These are phyloP conservation scores for Globisporangium mamillatum DNA, from an alignment of 352 stramenopile species.

Conservation along the genomic window DNA sequence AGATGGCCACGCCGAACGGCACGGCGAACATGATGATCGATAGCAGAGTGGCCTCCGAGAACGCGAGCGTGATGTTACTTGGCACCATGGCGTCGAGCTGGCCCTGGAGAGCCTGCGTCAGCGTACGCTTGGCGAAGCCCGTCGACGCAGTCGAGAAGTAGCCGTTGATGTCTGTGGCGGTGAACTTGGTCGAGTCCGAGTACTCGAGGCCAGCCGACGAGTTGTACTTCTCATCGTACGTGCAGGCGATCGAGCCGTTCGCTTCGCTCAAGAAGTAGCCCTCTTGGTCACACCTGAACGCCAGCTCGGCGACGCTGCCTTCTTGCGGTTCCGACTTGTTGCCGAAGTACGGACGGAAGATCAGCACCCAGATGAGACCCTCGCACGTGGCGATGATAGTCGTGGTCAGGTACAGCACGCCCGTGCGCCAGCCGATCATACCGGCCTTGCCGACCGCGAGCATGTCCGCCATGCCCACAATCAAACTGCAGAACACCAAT, in stretches of 20 bases:
- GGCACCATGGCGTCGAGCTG: constrained; percentile 37
- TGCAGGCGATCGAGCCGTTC: constrained; percentile 10
- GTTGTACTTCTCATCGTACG: constrained; percentile 21
- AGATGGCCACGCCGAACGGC: constrained; percentile 33
- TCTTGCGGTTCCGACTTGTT: constrained; percentile 10
- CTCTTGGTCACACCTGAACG: constrained; percentile 16
- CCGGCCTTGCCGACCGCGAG: too few species aligned
- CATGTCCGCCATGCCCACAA: constrained; percentile 35
- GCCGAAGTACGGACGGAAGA: constrained; percentile 31
- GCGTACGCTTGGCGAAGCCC: constrained; percentile 15
- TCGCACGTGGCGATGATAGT: too few species aligned
- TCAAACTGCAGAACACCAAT: constrained; percentile 48
- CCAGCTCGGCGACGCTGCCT: not conserved
- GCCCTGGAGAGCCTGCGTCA: constrained; percentile 28
- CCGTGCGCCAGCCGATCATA: too few species aligned
- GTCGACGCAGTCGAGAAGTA: constrained; percentile 20
- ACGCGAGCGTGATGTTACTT: constrained; percentile 35
- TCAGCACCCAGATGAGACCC: constrained; percentile 27
- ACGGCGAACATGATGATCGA: constrained; percentile 51
- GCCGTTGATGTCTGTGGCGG: constrained; percentile 31
- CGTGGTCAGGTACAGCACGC: too few species aligned
- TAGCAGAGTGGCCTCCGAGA: constrained; percentile 33
- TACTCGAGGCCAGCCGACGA: constrained; percentile 10
- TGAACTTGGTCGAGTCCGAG: constrained; percentile 23
- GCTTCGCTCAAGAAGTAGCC: constrained; percentile 23